These are phyloP conservation scores for Lasiodiplodia theobromae DNA, from an alignment of 2,329 filamentous ascomycete genomes.

Conservation along the genomic window DNA sequence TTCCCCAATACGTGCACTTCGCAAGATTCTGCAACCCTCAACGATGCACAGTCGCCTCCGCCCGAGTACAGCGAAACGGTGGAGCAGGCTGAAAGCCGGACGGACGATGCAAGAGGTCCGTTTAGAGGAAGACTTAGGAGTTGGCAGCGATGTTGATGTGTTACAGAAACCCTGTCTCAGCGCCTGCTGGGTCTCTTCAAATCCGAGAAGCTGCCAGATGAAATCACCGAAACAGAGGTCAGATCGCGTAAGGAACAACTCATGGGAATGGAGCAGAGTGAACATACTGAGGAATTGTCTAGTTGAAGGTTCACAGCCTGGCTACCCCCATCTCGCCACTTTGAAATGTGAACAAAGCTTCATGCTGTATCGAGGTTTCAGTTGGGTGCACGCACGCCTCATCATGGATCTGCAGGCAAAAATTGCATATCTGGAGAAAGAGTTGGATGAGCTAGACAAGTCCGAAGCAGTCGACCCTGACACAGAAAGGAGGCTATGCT, in stretches of 20 bases:
- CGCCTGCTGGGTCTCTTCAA: neutral
- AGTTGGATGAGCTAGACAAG: constrained; percentile 37
- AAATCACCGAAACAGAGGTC: neutral
- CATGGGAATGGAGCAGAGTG: neutral
- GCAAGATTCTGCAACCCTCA: neutral
- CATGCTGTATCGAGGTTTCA: constrained; percentile 41
- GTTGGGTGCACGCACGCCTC: constrained; percentile 40
- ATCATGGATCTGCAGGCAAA: constrained; percentile 38
- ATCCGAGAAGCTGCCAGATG: neutral
- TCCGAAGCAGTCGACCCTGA: constrained; percentile 9
- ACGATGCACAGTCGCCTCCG: neutral
- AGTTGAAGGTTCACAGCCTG: constrained; percentile 38
- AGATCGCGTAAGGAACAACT: constrained; percentile 4
- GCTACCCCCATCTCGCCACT: constrained; percentile 40
- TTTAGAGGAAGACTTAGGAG: neutral
- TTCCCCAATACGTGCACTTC: neutral
- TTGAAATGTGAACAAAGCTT: constrained; percentile 43
- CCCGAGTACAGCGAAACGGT: neutral
- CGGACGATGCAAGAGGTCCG: neutral
- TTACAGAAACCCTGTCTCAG: neutral
- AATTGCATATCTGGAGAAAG: constrained; percentile 36
- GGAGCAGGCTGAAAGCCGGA: neutral
- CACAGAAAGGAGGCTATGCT: neutral
- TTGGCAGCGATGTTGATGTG: neutral
- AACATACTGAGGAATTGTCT: neutral